Conservation (phyloP, 495 filamentous ascomycete genomes). For the Penicillium waksmanii region DNA sequence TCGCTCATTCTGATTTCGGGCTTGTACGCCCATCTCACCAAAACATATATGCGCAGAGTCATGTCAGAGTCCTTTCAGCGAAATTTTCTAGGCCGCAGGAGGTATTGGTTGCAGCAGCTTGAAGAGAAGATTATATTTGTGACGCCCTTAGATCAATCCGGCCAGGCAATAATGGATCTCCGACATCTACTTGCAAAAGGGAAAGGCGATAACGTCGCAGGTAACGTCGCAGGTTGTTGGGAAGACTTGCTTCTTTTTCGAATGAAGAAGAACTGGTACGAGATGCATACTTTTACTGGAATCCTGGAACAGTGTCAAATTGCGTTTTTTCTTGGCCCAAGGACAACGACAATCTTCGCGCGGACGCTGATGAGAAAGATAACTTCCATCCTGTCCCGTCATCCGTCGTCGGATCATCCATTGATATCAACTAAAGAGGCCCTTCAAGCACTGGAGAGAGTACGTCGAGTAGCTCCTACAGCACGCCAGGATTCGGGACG, state of each 20-base stretch:
- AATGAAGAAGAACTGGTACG: slow-evolving; percentile 15
- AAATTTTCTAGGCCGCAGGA: background rate
- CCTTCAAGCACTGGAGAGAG: background rate
- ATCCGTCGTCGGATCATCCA: background rate
- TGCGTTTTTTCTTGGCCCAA: slow-evolving; percentile 13
- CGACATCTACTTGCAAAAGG: background rate
- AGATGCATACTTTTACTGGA: slow-evolving; percentile 4
- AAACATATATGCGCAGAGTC: background rate
- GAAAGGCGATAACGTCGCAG: no score
- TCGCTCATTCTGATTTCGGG: background rate
- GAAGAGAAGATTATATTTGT: background rate
- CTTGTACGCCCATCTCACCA: background rate
- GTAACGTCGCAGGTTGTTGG: background rate
- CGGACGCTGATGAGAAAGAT: background rate
- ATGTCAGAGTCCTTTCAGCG: background rate
- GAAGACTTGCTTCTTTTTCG: slow-evolving; percentile 28
- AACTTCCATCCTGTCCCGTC: background rate
- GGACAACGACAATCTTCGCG: background rate
- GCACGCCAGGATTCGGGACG: background rate
- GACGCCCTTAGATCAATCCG: background rate
- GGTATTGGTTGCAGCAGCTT: background rate
- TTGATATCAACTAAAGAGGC: background rate
- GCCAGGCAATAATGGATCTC: background rate
- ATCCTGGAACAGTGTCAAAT: slow-evolving; percentile 14
- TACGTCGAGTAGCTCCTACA: background rate